Conservation (phyloP, 441 rosid genomes). For the Pelargonium cotyledonis region DNA sequence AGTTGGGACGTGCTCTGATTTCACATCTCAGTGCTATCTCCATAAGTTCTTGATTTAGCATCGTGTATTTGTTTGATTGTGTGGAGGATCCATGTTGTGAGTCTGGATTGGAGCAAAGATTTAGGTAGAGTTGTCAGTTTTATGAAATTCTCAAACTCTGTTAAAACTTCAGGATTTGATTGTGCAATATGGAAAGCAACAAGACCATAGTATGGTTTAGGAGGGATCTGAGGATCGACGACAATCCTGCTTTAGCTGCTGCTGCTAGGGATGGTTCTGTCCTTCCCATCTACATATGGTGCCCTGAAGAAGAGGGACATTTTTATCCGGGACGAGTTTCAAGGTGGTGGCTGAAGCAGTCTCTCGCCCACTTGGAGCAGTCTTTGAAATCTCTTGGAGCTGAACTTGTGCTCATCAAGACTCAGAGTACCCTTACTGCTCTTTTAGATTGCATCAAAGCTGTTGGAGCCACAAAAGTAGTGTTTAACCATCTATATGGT, state of each 20-base stretch:
- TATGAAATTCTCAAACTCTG: slow-evolving; percentile 5
- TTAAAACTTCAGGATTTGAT: slow-evolving; percentile 17
- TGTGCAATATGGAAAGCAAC: slow-evolving; percentile 34
- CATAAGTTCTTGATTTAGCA: slow-evolving; percentile 7
- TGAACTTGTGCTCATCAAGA: slow-evolving; percentile 67
- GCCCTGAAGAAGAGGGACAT: slow-evolving; percentile 90
- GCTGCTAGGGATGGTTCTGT: slow-evolving; percentile 89
- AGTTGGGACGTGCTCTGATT: slow-evolving; percentile 5
- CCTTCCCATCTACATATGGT: slow-evolving; percentile 73
- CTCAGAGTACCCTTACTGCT: slow-evolving; percentile 67
- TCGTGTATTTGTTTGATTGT: background rate
- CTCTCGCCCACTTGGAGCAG: slow-evolving; percentile 79
- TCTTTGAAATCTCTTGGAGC: slow-evolving; percentile 85
- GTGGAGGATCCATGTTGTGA: slow-evolving; percentile 3
- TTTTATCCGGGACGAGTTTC: slow-evolving; percentile 89
- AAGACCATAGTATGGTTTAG: slow-evolving; percentile 97
- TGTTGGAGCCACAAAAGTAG: slow-evolving; percentile 86
- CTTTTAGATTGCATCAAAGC: slow-evolving; percentile 73
- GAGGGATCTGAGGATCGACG: slow-evolving; percentile 96
- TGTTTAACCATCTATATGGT: slow-evolving; percentile 87
- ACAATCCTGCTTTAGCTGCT: slow-evolving; percentile 86
- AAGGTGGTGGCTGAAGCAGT: slow-evolving; percentile 97
- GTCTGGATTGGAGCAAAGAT: slow-evolving; percentile 12
- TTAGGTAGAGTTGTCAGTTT: slow-evolving; percentile 6
- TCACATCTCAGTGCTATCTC: background rate